Evolutionary conservation across 768 basidiomycete species (phyloP).

Genomic region (Filobasidium wieringae): DNA sequence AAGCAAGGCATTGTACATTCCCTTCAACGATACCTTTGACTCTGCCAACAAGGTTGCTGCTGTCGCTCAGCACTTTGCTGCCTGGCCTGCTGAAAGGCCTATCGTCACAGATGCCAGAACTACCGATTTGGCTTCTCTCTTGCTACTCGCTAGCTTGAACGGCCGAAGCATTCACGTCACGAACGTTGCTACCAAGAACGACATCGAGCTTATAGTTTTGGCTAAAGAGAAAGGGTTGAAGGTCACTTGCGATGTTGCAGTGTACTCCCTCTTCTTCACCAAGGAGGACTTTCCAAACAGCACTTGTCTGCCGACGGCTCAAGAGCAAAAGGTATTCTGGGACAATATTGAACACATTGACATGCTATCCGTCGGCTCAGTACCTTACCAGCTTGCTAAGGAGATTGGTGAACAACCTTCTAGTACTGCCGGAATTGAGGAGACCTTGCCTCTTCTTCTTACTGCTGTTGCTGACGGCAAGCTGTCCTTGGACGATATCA

Average conservation of each 20-base stretch:
- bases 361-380: conserved; percentile 75
- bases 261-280: conserved; percentile 82
- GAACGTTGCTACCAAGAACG: conserved; percentile 73
- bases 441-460: conserved; percentile 74
- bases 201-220: conserved; percentile 76
- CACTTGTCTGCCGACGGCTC: conserved; percentile 54
- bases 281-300: conserved; percentile 59
- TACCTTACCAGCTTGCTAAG: conserved; percentile 62
- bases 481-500: conserved; percentile 71
- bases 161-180: conserved; percentile 79
- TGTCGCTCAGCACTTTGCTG: conserved; percentile 73
- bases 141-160: conserved; percentile 87
- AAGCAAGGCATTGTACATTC: conserved; percentile 75
- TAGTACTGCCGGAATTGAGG: conserved; percentile 68
- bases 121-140: conserved; percentile 80
- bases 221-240: conserved; percentile 88
- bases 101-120: conserved; percentile 88
- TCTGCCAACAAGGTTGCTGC: conserved; percentile 50
- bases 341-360: conserved; percentile 71
- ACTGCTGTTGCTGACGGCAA: conserved; percentile 70
- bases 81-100: conserved; percentile 84
- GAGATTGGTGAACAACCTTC: conserved; percentile 54
- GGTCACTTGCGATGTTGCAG: conserved; percentile 90
- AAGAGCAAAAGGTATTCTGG: conserved; percentile 78
- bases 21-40: conserved; percentile 48